Evolutionary conservation across 352 stramenopile genomes (phyloP).

Genomic region (Phytophthora europaea): DNA sequence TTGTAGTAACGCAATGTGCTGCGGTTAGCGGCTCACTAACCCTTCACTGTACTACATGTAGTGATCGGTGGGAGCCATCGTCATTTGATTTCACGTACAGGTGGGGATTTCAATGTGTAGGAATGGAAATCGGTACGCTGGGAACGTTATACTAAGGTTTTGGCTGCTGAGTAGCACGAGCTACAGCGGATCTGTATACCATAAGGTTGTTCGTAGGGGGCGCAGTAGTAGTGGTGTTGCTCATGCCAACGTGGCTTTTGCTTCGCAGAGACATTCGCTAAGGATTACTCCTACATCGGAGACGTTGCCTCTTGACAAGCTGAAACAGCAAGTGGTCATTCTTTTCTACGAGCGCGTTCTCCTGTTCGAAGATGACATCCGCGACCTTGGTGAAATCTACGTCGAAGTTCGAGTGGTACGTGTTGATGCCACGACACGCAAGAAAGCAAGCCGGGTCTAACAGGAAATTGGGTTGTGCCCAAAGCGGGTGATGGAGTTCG

Average conservation of each 20-base stretch:
- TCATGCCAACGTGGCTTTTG: not conserved
- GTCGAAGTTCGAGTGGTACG: conserved; percentile 66
- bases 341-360: conserved; percentile 68
- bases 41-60: conserved; percentile 9
- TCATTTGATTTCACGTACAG: conserved; percentile 75
- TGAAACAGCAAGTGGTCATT: conserved; percentile 62
- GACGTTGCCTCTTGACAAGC: conserved; percentile 58
- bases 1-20: not conserved
- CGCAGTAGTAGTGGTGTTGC: not conserved
- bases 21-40: not conserved
- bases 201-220: conserved; percentile 18
- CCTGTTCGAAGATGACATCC: conserved; percentile 79
- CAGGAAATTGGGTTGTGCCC: not conserved
- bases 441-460: conserved; percentile 1
- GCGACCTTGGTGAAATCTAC: conserved; percentile 73
- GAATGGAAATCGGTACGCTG: not conserved
- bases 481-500: conserved; percentile 74
- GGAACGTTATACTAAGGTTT: not conserved
- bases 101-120: conserved; percentile 19
- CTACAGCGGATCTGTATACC: conserved; percentile 47
- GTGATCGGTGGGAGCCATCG: conserved; percentile 39
- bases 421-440: not conserved
- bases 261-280: conserved; percentile 9
- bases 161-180: conserved; percentile 29
- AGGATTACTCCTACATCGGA: conserved; percentile 34